These are phyloP conservation scores for Wilcoxina mikolae DNA, from an alignment of 495 filamentous ascomycete genomes.

Conservation along the genomic window DNA sequence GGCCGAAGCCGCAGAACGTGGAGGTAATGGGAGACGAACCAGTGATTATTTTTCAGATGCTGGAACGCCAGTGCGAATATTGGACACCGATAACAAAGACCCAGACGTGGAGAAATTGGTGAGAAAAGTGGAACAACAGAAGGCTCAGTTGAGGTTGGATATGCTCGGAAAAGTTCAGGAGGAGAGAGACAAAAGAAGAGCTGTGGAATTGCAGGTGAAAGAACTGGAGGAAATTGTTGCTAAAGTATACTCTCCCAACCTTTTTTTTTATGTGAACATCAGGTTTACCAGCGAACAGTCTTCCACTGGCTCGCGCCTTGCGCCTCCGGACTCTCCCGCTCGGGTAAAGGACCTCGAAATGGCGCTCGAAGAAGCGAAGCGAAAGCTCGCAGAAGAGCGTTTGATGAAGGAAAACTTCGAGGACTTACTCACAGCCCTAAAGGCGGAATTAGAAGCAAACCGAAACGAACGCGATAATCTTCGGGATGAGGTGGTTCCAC, in stretches of 20 bases:
- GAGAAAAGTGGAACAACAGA: constrained; percentile 77
- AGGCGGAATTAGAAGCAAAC: constrained; percentile 63
- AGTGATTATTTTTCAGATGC: constrained; percentile 98
- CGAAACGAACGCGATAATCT: constrained; percentile 84
- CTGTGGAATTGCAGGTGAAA: constrained; percentile 66
- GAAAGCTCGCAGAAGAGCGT: constrained; percentile 71
- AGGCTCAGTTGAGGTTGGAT: constrained; percentile 71
- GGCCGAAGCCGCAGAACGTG: constrained; percentile 46
- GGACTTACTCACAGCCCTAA: constrained; percentile 70
- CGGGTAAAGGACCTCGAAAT: constrained; percentile 61
- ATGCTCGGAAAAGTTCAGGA: constrained; percentile 70
- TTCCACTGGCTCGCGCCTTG: background rate
- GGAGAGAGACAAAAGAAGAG: constrained; percentile 57
- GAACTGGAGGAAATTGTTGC: constrained; percentile 63
- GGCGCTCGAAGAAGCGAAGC: constrained; percentile 61
- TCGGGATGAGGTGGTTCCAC: constrained; percentile 68
- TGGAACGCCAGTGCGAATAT: constrained; percentile 65
- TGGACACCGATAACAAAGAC: constrained; percentile 45
- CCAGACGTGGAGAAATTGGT: constrained; percentile 77
- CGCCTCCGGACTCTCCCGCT: constrained; percentile 33
- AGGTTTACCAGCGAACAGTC: background rate
- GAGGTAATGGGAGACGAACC: constrained; percentile 54
- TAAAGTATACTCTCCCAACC: constrained; percentile 29
- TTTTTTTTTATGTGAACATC: background rate
- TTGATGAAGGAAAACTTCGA: constrained; percentile 87